These are phyloP conservation scores for Trichoderma polysporum DNA, from an alignment of 2,329 filamentous ascomycete genomes.

Conservation along the genomic window DNA sequence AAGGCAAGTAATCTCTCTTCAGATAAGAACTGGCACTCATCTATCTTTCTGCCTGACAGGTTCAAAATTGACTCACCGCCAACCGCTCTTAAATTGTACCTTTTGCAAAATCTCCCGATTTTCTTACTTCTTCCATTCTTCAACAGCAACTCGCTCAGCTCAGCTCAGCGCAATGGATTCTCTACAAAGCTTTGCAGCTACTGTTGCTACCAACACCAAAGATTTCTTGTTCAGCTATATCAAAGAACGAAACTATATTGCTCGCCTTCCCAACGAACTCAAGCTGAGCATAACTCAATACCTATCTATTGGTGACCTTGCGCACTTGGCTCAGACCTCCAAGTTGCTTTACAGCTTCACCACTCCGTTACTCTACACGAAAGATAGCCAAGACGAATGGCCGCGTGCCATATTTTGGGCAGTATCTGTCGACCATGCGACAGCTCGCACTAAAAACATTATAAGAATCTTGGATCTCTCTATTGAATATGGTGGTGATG, in stretches of 20 bases:
- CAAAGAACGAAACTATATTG: neutral
- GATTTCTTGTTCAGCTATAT: neutral
- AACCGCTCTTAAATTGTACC: neutral
- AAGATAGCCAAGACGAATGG: neutral
- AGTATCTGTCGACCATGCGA: neutral
- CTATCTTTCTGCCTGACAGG: neutral
- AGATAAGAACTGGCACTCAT: neutral
- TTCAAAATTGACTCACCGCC: neutral
- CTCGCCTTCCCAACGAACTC: neutral
- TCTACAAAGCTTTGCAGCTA: neutral
- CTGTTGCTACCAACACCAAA: neutral
- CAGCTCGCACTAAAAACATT: neutral
- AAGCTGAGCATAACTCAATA: neutral
- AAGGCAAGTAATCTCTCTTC: too few species aligned
- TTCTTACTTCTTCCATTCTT: neutral
- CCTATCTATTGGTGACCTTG: neutral
- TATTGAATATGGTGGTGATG: neutral
- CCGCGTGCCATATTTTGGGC: slow-evolving; percentile 1
- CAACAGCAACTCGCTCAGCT: neutral
- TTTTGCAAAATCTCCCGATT: neutral
- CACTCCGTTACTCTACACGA: neutral
- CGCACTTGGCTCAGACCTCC: neutral
- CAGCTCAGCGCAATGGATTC: neutral
- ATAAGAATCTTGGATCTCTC: neutral
- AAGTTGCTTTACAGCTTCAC: neutral